Base-by-base conservation (phyloP, 768 basidiomycete genomes). In the Tylopilus felleus region DNA sequence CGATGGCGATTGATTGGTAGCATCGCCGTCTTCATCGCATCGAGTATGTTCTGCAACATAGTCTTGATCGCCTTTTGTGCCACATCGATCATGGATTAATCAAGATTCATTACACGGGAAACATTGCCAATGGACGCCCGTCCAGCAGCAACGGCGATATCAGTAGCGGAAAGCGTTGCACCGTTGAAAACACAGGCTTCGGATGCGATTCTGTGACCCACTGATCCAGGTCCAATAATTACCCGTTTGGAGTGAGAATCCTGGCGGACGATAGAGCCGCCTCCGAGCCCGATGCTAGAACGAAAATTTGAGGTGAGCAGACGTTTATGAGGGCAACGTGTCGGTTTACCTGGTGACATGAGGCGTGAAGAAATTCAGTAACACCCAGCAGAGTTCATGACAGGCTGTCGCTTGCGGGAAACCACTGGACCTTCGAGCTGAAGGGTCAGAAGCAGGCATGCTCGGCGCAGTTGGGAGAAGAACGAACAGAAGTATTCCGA, bases 1-100 rank as follows among this genome's bases (percentile, higher is more conserved):
- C 85, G 57, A 95, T 88, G 4, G 88, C 90, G 1, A 82, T 96
- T 94, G 60, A 96, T 80, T 0, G 90, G 90, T 23, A 93, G 81
- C 91, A 92, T 92, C 16, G 74, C 71, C 5, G 84, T 86, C 73
- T 87, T 87, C 84, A 87, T 85, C 23, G 68, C 67, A 60, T 86
- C 85, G 10, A 85, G 67, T 3, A 75, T 75, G 14, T 70, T 71
- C 70, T 86, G 76, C 14, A 77, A 50, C 58, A 73, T 68, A 36
- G 53, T 60, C 61, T 74, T 77, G 61, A 83, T 77, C 28, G 65
- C 68, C 29, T 65, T 70, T 43, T 71, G 67, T 8, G 77, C 77
- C 5, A 65, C 69, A 28, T 71, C 58, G 27, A 77, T 53, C n/a
- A 63, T 22, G 44, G 70, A 61, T 12, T 49, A 47, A 31, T 63